Percentiles rank a stretch among this genome's conserved stretches.
These are phyloP conservation scores for Solanum okadae DNA, from an alignment of 257 asterid genomes.

Conservation along the genomic window DNA sequence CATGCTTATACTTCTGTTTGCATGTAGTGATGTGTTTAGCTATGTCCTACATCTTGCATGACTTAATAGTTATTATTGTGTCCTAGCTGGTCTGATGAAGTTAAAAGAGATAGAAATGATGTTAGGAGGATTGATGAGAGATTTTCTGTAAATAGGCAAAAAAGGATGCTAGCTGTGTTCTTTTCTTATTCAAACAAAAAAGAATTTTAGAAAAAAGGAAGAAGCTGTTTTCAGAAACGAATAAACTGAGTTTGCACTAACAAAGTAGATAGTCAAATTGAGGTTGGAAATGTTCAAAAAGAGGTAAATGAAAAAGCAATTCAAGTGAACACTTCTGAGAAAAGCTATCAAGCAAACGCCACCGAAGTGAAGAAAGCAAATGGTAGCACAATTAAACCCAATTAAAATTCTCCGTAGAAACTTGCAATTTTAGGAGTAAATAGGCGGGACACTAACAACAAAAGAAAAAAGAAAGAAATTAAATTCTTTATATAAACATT, in stretches of 20 bases:
- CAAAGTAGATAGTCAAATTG: neutral
- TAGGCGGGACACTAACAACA: slow-evolving; percentile 77
- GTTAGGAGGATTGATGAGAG: too few relatives aligned
- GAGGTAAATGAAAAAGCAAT: neutral
- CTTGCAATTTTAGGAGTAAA: slow-evolving; percentile 77
- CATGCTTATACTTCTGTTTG: too few relatives aligned
- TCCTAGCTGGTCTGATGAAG: too few relatives aligned
- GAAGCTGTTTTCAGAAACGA: neutral
- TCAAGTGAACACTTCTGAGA: neutral
- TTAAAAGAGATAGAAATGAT: too few relatives aligned
- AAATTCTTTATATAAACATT: neutral
- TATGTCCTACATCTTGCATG: too few relatives aligned
- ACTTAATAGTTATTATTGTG: too few relatives aligned
- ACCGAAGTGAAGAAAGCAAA: neutral
- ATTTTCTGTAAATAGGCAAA: too few relatives aligned
- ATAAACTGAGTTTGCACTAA: neutral
- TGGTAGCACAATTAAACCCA: too few relatives aligned
- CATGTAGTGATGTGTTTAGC: too few relatives aligned
- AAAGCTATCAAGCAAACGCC: neutral
- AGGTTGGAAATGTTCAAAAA: neutral
- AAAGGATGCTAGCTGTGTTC: neutral
- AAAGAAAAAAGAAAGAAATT: slow-evolving; percentile 5
- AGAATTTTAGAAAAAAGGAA: neutral
- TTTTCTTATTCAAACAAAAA: neutral
- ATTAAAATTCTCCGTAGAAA: slow-evolving; percentile 70